A percentile compares a stretch with the other conserved stretches of the same genome.
These are phyloP conservation scores for Castanopsis chinensis DNA, from an alignment of 306 rosid genomes.

Conservation along the genomic window DNA sequence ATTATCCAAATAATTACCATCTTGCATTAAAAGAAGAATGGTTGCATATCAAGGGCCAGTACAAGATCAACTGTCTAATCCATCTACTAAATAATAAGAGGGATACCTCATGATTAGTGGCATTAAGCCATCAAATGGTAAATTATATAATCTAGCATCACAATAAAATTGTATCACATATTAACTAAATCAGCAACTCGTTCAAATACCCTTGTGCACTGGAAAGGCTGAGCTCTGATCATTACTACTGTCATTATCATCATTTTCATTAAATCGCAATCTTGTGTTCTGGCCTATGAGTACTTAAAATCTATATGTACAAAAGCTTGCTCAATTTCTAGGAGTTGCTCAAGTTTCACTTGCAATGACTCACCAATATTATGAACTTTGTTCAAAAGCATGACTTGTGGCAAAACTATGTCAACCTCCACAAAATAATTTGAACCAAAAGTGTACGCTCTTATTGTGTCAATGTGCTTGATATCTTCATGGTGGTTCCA, in stretches of 20 bases:
- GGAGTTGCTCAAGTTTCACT: slow-evolving; percentile 68
- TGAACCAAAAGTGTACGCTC: slow-evolving; percentile 80
- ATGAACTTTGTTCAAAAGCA: slow-evolving; percentile 40
- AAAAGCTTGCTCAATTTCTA: slow-evolving; percentile 78
- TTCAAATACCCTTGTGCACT: not conserved
- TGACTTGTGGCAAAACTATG: too few relatives aligned
- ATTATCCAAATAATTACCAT: too few relatives aligned
- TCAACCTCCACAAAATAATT: not conserved
- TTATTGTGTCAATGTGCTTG: slow-evolving; percentile 79
- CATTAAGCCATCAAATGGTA: too few relatives aligned
- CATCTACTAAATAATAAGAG: too few relatives aligned
- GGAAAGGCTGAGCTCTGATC: too few relatives aligned
- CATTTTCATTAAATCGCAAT: too few relatives aligned
- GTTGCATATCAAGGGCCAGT: not conserved
- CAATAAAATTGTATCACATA: too few relatives aligned
- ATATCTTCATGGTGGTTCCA: slow-evolving; percentile 84
- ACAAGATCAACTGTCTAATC: not conserved
- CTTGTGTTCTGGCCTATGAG: slow-evolving; percentile 81
- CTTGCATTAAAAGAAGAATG: not conserved
- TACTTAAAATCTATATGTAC: slow-evolving; percentile 80
- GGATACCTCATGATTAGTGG: too few relatives aligned
- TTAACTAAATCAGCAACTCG: too few relatives aligned
- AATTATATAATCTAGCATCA: too few relatives aligned
- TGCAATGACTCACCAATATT: slow-evolving; percentile 79
- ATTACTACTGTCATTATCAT: too few relatives aligned